Base-by-base conservation (phyloP, 176 grass and related monocot genomes). In the Avena sativa region DNA sequence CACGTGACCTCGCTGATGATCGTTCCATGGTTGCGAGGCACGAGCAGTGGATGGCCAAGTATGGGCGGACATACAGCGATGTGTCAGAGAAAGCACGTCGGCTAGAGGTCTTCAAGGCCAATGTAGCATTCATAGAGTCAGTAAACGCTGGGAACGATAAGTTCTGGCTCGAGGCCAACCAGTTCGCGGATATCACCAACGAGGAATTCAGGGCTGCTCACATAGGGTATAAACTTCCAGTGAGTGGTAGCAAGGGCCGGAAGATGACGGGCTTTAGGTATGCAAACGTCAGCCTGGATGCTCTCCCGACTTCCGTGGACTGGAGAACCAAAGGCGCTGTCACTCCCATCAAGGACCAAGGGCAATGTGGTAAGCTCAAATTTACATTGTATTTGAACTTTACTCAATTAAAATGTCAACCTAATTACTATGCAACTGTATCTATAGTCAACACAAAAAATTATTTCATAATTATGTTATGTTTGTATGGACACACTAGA, bases 81-180 rank as follows among this genome's bases (percentile, higher is more conserved):
- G 49, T 25, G 1, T 36, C 11, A 2, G 60, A 77, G 60, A 83
- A 77, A 73, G 60, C 86, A 13, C 71, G 25, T 0, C 71, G 71
- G 60, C 49, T 77, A 2, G 34, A 77, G 49, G 23, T 88, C 8
- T 88, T 83, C 60, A 56, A 77, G 49, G 70, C 14, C 16, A 88
- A 88, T 16, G 59, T 58, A 0, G 73, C 32, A 1, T 87, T 81
- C 57, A 87, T 81, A 19, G 78, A 81, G 56, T 88, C 79, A 0
- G 36, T 77, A 49, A 83, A 77, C 10, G 16, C 50, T 0, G 15
- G 1, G 4, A 88, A 69, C 23, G 11, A 11, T 21, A 77, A 69
- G 86, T 88, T 88, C 50, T 88, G 61, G 86, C 60, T 88, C 3
- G 60, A 15, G 10, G 58, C 4, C 9, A 87, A 87, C 48, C 71